These are phyloP conservation scores for Oryza australiensis DNA, from an alignment of 176 grass and related monocot genomes.

Conservation along the genomic window DNA sequence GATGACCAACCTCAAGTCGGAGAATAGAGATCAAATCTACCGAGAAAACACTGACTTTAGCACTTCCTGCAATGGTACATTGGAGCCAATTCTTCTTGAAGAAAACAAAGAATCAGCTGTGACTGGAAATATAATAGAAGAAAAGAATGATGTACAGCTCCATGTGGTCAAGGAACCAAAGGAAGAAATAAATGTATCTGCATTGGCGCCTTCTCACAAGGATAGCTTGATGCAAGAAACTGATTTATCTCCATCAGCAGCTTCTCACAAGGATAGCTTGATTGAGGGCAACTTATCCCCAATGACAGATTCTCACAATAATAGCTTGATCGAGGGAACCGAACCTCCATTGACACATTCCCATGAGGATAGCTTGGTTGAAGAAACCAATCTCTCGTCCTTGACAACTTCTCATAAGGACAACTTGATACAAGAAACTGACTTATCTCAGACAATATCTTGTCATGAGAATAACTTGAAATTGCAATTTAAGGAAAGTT, in stretches of 20 bases:
- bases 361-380: slow-evolving; percentile 32
- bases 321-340: slow-evolving; percentile 29
- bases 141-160: slow-evolving; percentile 42
- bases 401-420: slow-evolving; percentile 32
- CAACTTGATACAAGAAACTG: slow-evolving; percentile 26
- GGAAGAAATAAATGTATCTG: slow-evolving; percentile 29
- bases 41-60: slow-evolving; percentile 24
- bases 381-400: slow-evolving; percentile 24
- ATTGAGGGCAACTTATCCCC: slow-evolving; percentile 28
- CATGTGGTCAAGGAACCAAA: slow-evolving; percentile 41
- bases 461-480: slow-evolving; percentile 42
- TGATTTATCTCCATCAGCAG: slow-evolving; percentile 17
- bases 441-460: slow-evolving; percentile 27
- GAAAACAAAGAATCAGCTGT: slow-evolving; percentile 39
- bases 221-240: slow-evolving; percentile 41
- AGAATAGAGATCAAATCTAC: slow-evolving; percentile 30
- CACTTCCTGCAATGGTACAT: slow-evolving; percentile 7
- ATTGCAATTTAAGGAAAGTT: slow-evolving; percentile 30
- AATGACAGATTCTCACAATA: slow-evolving; percentile 24
- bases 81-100: slow-evolving; percentile 26
- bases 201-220: slow-evolving; percentile 9
- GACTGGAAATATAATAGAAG: slow-evolving; percentile 31
- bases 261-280: slow-evolving; percentile 39
- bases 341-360: slow-evolving; percentile 10
- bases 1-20: slow-evolving; percentile 26